phyloP scores from a whole-genome alignment of 768 basidiomycete genomes.

The Stropharia rugosoannulata region DNA sequence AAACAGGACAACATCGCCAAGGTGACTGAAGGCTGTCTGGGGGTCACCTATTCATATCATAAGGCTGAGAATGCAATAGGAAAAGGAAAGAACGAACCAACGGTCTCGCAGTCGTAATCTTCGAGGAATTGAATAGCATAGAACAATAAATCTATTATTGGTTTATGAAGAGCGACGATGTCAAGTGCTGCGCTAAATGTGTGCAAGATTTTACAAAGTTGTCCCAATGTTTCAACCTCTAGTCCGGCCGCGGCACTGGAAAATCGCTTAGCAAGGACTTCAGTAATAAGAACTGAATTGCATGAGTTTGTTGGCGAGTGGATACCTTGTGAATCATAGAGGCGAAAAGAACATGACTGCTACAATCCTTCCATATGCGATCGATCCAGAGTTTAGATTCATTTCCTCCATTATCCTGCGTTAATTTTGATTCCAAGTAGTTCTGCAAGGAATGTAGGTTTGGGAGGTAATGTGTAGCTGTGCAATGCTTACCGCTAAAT shows the following conservation, averaged over 20 bases:
- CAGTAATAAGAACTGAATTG: background rate
- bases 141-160: conserved; percentile 63
- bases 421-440: conserved; percentile 59
- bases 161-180: conserved; percentile 65
- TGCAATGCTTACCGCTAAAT: conserved; percentile 49
- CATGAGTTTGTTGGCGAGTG: background rate
- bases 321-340: conserved; percentile 55
- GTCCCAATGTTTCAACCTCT: conserved; percentile 70
- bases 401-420: conserved; percentile 41
- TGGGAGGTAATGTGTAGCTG: background rate
- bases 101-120: conserved; percentile 77
- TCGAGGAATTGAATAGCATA: conserved; percentile 62
- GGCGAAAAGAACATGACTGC: conserved; percentile 58
- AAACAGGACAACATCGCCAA: conserved; percentile 80
- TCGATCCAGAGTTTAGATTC: conserved; percentile 39
- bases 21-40: conserved; percentile 74
- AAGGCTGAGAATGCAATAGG: background rate
- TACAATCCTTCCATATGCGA: conserved; percentile 54
- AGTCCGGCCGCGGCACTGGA: conserved; percentile 44
- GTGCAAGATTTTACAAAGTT: conserved; percentile 67
- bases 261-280: conserved; percentile 49
- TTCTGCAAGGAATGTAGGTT: conserved; percentile 30
- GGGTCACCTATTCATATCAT: conserved; percentile 60
- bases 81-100: conserved; percentile 49
- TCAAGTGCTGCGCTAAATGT: conserved; percentile 61